Percentiles rank a stretch among this genome's conserved stretches.
phyloP scores from a whole-genome alignment of 2,329 filamentous ascomycete species.

The Aureobasidium sp. region DNA sequence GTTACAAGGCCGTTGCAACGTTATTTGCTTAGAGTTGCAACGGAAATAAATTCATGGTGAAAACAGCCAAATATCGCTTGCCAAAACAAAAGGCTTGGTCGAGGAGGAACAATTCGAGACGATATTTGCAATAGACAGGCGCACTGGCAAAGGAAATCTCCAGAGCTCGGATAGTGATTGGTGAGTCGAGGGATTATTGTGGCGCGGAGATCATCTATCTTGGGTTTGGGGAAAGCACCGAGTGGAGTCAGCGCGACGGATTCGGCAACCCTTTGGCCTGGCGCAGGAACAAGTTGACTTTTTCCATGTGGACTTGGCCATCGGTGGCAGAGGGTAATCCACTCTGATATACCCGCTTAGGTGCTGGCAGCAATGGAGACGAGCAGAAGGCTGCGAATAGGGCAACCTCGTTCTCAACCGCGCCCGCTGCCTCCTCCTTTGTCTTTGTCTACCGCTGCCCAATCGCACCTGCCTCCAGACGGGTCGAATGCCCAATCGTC shows the following conservation, averaged over 20 bases:
- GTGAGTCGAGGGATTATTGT: not conserved
- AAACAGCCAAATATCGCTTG: not conserved
- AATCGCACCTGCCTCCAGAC: not conserved
- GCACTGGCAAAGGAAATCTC: not conserved
- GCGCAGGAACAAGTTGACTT: not conserved
- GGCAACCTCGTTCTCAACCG: not conserved
- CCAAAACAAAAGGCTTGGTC: not conserved
- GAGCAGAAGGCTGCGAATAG: slow-evolving; percentile 4
- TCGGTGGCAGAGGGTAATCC: not conserved
- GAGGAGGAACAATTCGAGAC: not conserved
- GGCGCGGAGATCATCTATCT: not conserved
- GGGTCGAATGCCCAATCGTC: not conserved
- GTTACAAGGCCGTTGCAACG: slow-evolving; percentile 1
- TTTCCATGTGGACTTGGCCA: not conserved
- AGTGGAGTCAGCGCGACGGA: not conserved
- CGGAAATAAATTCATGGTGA: not conserved
- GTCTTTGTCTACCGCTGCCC: not conserved
- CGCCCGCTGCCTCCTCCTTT: not conserved
- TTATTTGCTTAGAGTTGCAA: not conserved
- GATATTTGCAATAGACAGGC: not conserved
- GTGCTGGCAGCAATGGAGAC: not conserved
- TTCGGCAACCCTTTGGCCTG: not conserved
- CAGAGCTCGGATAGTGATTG: not conserved
- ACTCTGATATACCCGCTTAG: slow-evolving; percentile 2
- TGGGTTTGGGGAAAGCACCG: slow-evolving; percentile 1